Percentiles rank a stretch among this genome's conserved stretches.
These are phyloP conservation scores for Schwanniomyces vanrijiae DNA, from an alignment of 805 yeast genomes.

Conservation along the genomic window DNA sequence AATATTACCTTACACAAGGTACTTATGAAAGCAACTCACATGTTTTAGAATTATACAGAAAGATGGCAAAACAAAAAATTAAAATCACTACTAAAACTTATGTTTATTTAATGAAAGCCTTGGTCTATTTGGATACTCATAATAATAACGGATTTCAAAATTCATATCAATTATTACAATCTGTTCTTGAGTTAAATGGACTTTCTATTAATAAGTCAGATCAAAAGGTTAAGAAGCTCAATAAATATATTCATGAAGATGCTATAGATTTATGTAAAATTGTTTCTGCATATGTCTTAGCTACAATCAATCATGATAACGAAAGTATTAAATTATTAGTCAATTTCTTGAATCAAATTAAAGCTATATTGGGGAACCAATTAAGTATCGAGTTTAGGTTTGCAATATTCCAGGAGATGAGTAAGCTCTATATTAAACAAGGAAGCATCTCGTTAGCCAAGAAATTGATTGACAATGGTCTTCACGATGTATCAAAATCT, in stretches of 20 bases:
- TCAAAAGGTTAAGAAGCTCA: constrained; percentile 8
- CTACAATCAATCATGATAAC: constrained; percentile 11
- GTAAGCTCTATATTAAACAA: constrained; percentile 22
- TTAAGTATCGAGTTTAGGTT: constrained; percentile 22
- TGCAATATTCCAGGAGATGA: constrained; percentile 28
- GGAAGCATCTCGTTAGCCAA: constrained; percentile 21
- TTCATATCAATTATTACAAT: constrained; percentile 18
- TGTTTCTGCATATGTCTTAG: constrained; percentile 22
- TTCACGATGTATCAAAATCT: constrained; percentile 20
- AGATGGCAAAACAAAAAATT: constrained; percentile 29
- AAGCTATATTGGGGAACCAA: constrained; percentile 17
- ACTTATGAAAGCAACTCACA: constrained; percentile 19
- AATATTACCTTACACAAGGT: constrained; percentile 14
- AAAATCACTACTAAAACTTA: constrained; percentile 28
- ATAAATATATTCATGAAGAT: constrained; percentile 11
- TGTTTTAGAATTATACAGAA: constrained; percentile 30
- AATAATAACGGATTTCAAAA: constrained; percentile 12
- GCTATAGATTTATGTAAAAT: constrained; percentile 24
- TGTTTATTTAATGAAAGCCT: constrained; percentile 29
- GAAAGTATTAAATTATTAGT: constrained; percentile 24
- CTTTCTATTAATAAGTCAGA: constrained; percentile 12
- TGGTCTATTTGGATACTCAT: constrained; percentile 17
- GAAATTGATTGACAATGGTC: constrained; percentile 24
- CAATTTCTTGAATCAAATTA: constrained; percentile 28
- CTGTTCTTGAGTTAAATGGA: constrained; percentile 33